Evolutionary conservation across 169 alveolate genomes (phyloP).

Genomic region (Toxoplasma gondii): DNA sequence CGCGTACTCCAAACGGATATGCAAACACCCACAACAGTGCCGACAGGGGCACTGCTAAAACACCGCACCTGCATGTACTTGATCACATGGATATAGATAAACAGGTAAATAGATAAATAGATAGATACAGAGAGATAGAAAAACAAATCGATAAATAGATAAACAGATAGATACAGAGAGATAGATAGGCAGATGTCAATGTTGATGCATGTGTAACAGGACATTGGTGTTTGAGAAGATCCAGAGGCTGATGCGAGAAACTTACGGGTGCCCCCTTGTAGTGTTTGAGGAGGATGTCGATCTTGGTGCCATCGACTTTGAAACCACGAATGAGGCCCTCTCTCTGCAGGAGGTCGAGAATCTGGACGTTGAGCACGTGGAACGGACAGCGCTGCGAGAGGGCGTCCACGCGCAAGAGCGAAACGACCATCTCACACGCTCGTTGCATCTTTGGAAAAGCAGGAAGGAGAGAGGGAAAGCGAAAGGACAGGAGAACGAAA

Average conservation of each 20-base stretch:
- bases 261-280: slow-evolving; percentile 77
- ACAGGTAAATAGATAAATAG: not conserved
- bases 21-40: too few relatives aligned
- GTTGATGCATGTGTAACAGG: not conserved
- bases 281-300: slow-evolving; percentile 86
- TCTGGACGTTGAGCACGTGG: slow-evolving; percentile 84
- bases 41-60: too few relatives aligned
- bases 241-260: not conserved
- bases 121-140: not conserved
- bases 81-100: not conserved
- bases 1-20: too few relatives aligned
- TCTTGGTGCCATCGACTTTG: slow-evolving; percentile 86
- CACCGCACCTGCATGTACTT: too few relatives aligned
- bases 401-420: slow-evolving; percentile 84
- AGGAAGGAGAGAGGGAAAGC: not conserved
- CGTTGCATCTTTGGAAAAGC: slow-evolving; percentile 79
- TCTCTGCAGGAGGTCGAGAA: slow-evolving; percentile 80
- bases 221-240: not conserved
- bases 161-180: not conserved
- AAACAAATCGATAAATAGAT: not conserved
- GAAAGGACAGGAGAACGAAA: not conserved
- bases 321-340: slow-evolving; percentile 91
- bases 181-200: not conserved
- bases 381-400: slow-evolving; percentile 83
- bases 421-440: slow-evolving; percentile 90